These are phyloP conservation scores for Litchi chinensis DNA, from an alignment of 345 rosid species.

Conservation along the genomic window DNA sequence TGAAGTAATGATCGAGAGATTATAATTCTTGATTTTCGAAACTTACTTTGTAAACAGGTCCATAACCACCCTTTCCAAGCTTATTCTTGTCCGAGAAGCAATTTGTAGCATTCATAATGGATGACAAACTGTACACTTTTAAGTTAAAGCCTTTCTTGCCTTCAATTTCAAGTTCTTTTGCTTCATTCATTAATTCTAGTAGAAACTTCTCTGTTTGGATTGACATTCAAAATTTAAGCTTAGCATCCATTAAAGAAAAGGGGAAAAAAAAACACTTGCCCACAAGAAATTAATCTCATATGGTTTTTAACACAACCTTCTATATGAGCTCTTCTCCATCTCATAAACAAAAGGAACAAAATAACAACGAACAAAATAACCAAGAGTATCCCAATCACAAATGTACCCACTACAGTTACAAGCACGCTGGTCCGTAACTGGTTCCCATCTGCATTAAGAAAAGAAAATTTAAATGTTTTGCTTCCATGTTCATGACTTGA, in stretches of 20 bases:
- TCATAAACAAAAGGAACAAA: background rate
- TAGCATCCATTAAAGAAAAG: background rate
- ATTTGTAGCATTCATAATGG: background rate
- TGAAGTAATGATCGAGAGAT: no score
- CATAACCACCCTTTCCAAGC: background rate
- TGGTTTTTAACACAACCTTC: background rate
- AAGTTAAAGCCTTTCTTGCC: background rate
- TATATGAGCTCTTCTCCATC: background rate
- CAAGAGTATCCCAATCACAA: background rate
- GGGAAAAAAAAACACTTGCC: background rate
- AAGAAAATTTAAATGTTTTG: no score
- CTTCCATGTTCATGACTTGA: no score
- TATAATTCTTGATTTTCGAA: background rate
- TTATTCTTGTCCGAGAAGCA: background rate
- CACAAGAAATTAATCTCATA: background rate
- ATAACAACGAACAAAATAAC: background rate
- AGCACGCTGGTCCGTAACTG: background rate
- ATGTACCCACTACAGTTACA: background rate
- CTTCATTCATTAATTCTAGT: background rate
- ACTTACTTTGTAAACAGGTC: conserved; percentile 20
- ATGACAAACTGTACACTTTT: background rate
- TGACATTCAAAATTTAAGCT: background rate
- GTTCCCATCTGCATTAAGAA: background rate
- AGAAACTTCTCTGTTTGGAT: background rate
- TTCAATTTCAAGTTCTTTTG: background rate